phyloP scores from a whole-genome alignment of 2,329 filamentous ascomycete species.

The Penicillium sp. region DNA sequence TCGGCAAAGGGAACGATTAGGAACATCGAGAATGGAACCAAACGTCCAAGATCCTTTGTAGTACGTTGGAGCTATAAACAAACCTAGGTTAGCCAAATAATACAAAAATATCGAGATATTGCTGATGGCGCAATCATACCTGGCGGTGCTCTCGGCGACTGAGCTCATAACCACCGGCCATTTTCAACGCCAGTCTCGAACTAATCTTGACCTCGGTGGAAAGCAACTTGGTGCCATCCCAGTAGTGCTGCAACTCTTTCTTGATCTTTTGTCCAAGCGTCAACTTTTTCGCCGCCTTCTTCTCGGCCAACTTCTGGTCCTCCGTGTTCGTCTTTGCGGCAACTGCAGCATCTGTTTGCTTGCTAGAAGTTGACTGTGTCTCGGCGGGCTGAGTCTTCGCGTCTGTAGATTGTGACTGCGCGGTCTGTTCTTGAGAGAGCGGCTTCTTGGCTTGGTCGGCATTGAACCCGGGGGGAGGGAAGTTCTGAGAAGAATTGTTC shows the following conservation, averaged over 20 bases:
- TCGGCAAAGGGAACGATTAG: conserved; percentile 95
- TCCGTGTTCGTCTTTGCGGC: conserved; percentile 48
- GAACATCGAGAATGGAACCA: conserved; percentile 94
- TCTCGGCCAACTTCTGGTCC: conserved; percentile 52
- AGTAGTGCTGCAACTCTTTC: conserved; percentile 88
- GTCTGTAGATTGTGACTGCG: conserved; percentile 18
- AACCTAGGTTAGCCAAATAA: conserved; percentile 10
- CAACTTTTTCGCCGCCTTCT: conserved; percentile 73
- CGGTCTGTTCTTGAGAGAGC: conserved; percentile 49
- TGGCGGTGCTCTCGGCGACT: conserved; percentile 88
- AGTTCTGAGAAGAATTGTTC: conserved; percentile 41
- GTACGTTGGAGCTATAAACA: conserved; percentile 63
- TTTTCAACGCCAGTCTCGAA: conserved; percentile 81
- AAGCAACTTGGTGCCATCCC: conserved; percentile 94
- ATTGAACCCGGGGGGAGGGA: conserved; percentile 82
- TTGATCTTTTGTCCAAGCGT: conserved; percentile 88
- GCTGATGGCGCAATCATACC: conserved; percentile 31
- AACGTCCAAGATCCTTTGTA: conserved; percentile 80
- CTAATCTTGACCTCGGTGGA: conserved; percentile 90
- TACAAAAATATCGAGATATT: neutral
- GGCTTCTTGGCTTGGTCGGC: conserved; percentile 83
- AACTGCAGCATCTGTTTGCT: conserved; percentile 52
- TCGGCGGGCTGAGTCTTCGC: conserved; percentile 5
- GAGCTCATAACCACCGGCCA: conserved; percentile 95
- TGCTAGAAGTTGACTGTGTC: conserved; percentile 34